Evolutionary conservation across 495 filamentous ascomycete genomes (phyloP).

Genomic region (Penicillium antarcticum): DNA sequence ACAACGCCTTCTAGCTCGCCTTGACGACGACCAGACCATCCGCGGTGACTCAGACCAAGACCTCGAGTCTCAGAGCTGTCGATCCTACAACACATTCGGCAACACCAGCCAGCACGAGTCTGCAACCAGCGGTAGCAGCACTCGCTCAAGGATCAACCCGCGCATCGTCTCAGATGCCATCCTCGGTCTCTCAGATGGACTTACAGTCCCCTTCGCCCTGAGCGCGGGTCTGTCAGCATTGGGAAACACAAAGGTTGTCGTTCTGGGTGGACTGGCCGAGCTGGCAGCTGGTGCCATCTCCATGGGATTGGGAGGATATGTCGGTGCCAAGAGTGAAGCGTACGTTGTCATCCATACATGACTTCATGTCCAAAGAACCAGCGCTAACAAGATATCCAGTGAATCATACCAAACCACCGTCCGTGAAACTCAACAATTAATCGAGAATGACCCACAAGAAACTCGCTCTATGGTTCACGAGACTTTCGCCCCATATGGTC

Average conservation of each 20-base stretch:
- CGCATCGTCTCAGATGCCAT: constrained; percentile 57
- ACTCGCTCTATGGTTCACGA: constrained; percentile 41
- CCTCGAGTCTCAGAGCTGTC: constrained; percentile 32
- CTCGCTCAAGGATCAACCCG: constrained; percentile 42
- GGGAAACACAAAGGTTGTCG: constrained; percentile 51
- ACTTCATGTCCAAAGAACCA: neutral
- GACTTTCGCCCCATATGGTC: constrained; percentile 50
- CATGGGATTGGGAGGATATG: constrained; percentile 56
- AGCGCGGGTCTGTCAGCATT: constrained; percentile 53
- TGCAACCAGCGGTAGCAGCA: constrained; percentile 25
- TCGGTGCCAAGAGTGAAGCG: constrained; percentile 69
- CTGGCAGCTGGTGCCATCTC: constrained; percentile 54
- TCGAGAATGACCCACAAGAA: constrained; percentile 35
- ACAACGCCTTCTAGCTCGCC: constrained; percentile 34
- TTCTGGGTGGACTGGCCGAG: constrained; percentile 54
- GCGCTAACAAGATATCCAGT: constrained; percentile 18
- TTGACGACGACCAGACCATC: constrained; percentile 30
- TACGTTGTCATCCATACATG: constrained; percentile 34
- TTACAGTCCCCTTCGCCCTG: constrained; percentile 57
- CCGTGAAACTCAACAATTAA: constrained; percentile 39
- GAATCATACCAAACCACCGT: constrained; percentile 49
- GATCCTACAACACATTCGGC: constrained; percentile 43
- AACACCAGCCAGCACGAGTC: constrained; percentile 22
- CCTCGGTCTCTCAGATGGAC: constrained; percentile 56
- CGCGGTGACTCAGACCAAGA: constrained; percentile 28